Evolutionary conservation across 768 basidiomycete species (phyloP), one percentile per base, ranked within the genome.

Genomic region (Rickenella mellea): DNA sequence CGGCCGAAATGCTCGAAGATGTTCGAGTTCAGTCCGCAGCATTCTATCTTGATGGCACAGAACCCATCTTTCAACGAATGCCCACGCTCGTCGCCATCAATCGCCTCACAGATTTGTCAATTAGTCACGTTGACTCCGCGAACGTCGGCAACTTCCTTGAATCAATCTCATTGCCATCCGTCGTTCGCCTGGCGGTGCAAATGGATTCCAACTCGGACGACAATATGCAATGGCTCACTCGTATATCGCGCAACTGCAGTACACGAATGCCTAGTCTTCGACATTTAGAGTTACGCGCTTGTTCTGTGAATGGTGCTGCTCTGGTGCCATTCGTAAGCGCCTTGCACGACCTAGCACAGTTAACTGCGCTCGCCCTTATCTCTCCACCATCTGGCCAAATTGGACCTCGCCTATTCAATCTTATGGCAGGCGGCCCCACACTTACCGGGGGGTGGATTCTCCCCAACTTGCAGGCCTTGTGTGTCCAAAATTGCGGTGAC

Each of bases 141-240:
- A 54, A 55, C 31, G 43, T 60, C 39, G 48, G 56, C 29, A 44
- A 57, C 31, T 54, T 61, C 49, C 53, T 60, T 27, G 57, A 60
- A 30, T 50, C 59, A 4, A 50, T 47, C 8, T 36, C 38, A n/a
- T 46, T 60, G 2, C 57, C 60, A 1, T 28, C 47, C 9, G 32
- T 61, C 11, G 32, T 31, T 11, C 47, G 52, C 5, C 50, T 60
- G 12, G 51, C 54, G 1, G 57, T 59, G 8, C 48, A 55, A 40
- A 54, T 55, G 52, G 54, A 57, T 17, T 11, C 46, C 1, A 40
- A 48, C 3, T 48, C 44, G n/a, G 53, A 55, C 6, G 59, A 61
- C 30, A 55, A 54, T 29, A 45, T 55, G 9, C 55, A 55, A 21
- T 60, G 59, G 60, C 53, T 61, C 12, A 46, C 44, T 24, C 53